A percentile compares a stretch with the other conserved stretches of the same genome.
phyloP scores from a whole-genome alignment of 225 moss, liverwort and hornwort species.

The Neckera pumila region DNA sequence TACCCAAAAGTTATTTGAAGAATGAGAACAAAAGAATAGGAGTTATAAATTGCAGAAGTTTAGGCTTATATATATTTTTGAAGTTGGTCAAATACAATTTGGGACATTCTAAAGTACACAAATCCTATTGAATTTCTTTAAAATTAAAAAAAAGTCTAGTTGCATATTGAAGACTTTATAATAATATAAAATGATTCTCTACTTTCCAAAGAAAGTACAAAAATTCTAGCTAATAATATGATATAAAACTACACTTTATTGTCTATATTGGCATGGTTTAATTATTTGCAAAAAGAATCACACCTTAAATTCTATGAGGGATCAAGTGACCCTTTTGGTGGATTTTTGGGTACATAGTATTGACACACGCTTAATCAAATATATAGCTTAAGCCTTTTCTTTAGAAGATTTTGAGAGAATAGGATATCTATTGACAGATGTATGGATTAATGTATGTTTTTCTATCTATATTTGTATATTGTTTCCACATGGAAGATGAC shows the following conservation, averaged over 20 bases:
- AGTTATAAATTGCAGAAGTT: not conserved
- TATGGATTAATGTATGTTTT: not conserved
- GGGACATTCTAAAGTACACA: not conserved
- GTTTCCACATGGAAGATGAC: not conserved
- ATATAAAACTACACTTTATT: not conserved
- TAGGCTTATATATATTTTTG: not conserved
- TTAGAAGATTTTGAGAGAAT: not conserved
- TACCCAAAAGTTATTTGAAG: not conserved
- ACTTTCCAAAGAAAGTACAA: not conserved
- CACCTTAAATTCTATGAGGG: not conserved
- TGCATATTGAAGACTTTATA: not conserved
- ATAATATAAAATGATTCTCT: not conserved
- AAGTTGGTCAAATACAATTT: not conserved
- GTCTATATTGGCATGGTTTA: not conserved
- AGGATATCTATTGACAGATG: fast-evolving
- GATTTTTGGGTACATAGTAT: fast-evolving
- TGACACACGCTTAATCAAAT: not conserved
- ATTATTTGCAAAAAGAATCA: not conserved
- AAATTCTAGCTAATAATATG: not conserved
- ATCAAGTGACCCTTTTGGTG: not conserved
- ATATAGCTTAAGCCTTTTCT: not conserved
- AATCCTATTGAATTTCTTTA: not conserved
- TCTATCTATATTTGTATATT: not conserved
- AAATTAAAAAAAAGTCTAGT: not conserved
- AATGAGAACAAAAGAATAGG: not conserved